Evolutionary conservation across 129 eudicot species (phyloP).

Genomic region (Flaveria sonorensis): DNA sequence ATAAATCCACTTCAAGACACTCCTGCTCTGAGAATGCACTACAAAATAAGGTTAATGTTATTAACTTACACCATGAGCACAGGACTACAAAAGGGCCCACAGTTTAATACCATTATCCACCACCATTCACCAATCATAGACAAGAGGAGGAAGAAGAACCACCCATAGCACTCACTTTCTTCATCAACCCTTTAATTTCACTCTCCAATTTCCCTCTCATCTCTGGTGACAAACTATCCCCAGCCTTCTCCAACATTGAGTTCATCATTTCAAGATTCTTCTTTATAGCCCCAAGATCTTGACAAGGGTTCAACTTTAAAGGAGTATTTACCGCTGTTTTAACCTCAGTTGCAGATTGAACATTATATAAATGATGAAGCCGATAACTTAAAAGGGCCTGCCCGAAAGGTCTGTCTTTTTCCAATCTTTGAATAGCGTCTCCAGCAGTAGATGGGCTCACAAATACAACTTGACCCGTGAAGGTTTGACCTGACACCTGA

Average conservation of each 20-base stretch:
- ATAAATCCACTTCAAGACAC: slow-evolving; percentile 18
- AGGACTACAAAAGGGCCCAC: slow-evolving; percentile 10
- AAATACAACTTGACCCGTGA: slow-evolving; percentile 49
- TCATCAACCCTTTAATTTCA: slow-evolving; percentile 66
- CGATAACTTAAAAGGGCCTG: slow-evolving; percentile 44
- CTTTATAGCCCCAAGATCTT: slow-evolving; percentile 48
- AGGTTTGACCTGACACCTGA: slow-evolving; percentile 23
- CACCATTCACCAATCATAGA: slow-evolving; percentile 27
- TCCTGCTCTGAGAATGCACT: slow-evolving; percentile 36
- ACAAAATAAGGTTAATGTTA: not conserved
- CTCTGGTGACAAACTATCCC: slow-evolving; percentile 59
- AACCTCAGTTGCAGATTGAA: slow-evolving; percentile 22
- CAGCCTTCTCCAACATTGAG: slow-evolving; percentile 72
- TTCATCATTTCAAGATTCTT: slow-evolving; percentile 85
- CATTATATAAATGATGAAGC: slow-evolving; percentile 37
- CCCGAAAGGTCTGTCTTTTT: slow-evolving; percentile 58
- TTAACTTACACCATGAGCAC: slow-evolving; percentile 28
- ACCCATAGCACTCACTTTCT: slow-evolving; percentile 60
- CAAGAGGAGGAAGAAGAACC: slow-evolving; percentile 58
- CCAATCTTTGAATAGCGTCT: slow-evolving; percentile 48
- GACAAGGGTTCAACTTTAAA: slow-evolving; percentile 31
- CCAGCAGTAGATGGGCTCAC: slow-evolving; percentile 40
- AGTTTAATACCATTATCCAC: slow-evolving; percentile 19
- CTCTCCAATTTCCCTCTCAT: slow-evolving; percentile 73
- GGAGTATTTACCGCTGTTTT: slow-evolving; percentile 18